Base-by-base conservation (phyloP, 441 rosid genomes). In the Erysimum pusillum region DNA sequence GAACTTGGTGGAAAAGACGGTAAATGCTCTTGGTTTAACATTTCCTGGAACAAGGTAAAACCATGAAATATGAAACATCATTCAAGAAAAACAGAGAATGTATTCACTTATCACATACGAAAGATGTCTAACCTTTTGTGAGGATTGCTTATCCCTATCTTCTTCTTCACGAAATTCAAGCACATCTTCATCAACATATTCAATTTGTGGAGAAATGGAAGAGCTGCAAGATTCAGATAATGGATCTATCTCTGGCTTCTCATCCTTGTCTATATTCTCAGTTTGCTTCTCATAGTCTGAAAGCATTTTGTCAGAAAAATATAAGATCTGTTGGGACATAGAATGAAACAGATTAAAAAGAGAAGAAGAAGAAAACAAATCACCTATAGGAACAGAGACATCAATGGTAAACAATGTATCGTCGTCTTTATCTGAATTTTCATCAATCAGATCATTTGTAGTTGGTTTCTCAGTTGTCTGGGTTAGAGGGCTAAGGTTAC, bases 1-100 rank as follows among this genome's bases (percentile, higher is more conserved):
- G 87, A 85, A 49, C 63, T 63, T 45, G 80, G 63, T 49, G 94
- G 97, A 59, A 69, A 66, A 56, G 69, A 15, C 1, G 66, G 35
- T 38, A 77, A 74, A 56, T 75, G 77, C 52, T 71, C 71, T 71
- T 76, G 81, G 48, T 76, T 83, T 60, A 60, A 61, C 15, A 76
- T 75, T 25, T 83, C 91, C 99, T 95, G 84, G 11, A 58, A 67
- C 57, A 78, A 79, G 75, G 70, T 79, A 70, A 70, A 41, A 52
- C 78, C 32, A 65, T 31, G 32, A 71, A 64, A 3, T 46, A 45
- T 63, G 42, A 56, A 41, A 32, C 15, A 32, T 48, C 68, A 31
- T 8, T 63, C 25, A 75, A 64, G 38, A 48, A 64, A 39, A 58
- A 48, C 45, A 57, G 2, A 64, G 22, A 58, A 46, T 22, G 10